Evolutionary conservation across 805 yeast species (phyloP).

Genomic region (Maudiozyma bulderi): DNA sequence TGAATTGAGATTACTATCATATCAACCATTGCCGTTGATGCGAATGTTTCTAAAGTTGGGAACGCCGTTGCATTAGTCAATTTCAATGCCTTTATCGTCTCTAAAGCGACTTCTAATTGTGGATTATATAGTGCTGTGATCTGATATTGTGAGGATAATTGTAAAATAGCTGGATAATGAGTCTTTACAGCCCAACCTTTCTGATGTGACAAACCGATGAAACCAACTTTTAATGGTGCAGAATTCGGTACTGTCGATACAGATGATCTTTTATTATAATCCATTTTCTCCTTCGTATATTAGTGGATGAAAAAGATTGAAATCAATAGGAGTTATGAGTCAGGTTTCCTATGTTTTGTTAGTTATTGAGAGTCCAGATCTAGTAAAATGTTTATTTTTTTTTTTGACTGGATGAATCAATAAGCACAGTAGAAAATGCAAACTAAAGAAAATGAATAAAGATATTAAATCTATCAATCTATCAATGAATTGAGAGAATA

Average conservation of each 20-base stretch:
- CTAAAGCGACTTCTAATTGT: constrained; percentile 12
- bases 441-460: too few relatives aligned
- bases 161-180: constrained; percentile 23
- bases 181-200: constrained; percentile 28
- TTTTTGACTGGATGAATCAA: too few relatives aligned
- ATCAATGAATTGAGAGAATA: too few relatives aligned
- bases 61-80: constrained; percentile 20
- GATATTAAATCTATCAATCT: too few relatives aligned
- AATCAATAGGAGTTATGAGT: too few relatives aligned
- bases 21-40: constrained; percentile 16
- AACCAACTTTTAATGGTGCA: constrained; percentile 23
- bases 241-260: constrained; percentile 25
- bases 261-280: constrained; percentile 22
- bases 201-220: constrained; percentile 17
- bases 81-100: constrained; percentile 18
- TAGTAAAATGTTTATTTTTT: too few relatives aligned
- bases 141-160: constrained; percentile 23
- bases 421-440: too few relatives aligned
- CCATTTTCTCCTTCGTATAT: constrained; percentile 6
- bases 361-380: too few relatives aligned
- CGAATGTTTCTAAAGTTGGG: constrained; percentile 19
- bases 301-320: too few relatives aligned
- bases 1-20: constrained; percentile 22
- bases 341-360: too few relatives aligned
- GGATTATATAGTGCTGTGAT: constrained; percentile 22